Percentiles rank a stretch among this genome's conserved stretches.
Evolutionary conservation across 257 asterid genomes (phyloP).

Genomic region (Striga asiatica): DNA sequence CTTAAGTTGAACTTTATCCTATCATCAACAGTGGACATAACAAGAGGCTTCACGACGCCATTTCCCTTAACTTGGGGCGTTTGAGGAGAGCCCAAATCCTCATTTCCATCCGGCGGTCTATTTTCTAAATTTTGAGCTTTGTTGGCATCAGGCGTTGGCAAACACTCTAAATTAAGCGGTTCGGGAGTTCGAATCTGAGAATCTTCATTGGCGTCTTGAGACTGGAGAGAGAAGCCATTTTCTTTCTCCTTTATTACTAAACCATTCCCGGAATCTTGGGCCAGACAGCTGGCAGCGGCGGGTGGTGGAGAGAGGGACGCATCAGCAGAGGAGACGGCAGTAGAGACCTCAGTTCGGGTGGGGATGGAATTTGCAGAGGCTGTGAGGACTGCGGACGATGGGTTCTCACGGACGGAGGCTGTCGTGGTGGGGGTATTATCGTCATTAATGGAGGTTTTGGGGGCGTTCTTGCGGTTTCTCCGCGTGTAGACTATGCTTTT

Average conservation of each 20-base stretch:
- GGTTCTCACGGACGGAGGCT: slow-evolving; percentile 5
- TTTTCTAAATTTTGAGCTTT: too few relatives aligned
- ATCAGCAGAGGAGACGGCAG: slow-evolving; percentile 13
- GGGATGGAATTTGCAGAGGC: slow-evolving; percentile 8
- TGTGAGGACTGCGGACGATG: background rate
- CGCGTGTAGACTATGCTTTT: slow-evolving; percentile 31
- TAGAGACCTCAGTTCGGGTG: slow-evolving; percentile 12
- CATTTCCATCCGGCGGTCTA: background rate
- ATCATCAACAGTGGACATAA: slow-evolving; percentile 35
- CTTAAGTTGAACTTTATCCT: slow-evolving; percentile 39
- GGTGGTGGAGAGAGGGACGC: slow-evolving; percentile 8
- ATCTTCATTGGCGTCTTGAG: too few relatives aligned
- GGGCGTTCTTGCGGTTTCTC: slow-evolving; percentile 9
- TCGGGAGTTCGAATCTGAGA: too few relatives aligned
- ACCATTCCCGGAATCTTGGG: background rate
- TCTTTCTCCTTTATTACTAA: background rate
- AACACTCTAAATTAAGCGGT: too few relatives aligned
- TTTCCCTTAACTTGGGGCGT: background rate
- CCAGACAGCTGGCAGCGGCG: background rate
- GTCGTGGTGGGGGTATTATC: background rate
- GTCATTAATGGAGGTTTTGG: background rate
- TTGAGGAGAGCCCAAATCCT: background rate
- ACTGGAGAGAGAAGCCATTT: too few relatives aligned
- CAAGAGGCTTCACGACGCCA: slow-evolving; percentile 21
- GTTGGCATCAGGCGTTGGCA: too few relatives aligned